Evolutionary conservation across 164 flowering plant species (phyloP).

Genomic region (Cinnamomum micranthum): DNA sequence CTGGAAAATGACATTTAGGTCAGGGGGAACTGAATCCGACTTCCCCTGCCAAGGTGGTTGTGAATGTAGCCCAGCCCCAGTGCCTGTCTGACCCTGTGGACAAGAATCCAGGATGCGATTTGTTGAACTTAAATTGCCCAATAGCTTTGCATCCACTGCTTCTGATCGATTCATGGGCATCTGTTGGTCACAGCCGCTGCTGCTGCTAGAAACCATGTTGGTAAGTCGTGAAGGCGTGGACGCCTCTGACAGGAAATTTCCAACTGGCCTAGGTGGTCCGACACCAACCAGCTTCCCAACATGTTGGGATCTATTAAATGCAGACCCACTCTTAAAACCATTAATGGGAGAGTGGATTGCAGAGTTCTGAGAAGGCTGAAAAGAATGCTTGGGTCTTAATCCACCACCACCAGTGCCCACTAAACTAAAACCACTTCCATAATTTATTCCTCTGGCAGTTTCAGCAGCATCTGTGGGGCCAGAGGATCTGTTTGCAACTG

Average conservation of each 20-base stretch:
- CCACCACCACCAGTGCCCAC: slow-evolving; percentile 9
- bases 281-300: slow-evolving; percentile 13
- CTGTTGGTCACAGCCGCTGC: slow-evolving; percentile 7
- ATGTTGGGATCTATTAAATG: slow-evolving; percentile 18
- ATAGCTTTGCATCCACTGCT: slow-evolving; percentile 11
- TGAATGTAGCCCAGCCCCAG: slow-evolving; percentile 17
- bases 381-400: slow-evolving; percentile 14
- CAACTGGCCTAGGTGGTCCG: slow-evolving; percentile 11
- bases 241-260: slow-evolving; percentile 13
- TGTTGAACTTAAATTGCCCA: slow-evolving; percentile 17
- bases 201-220: slow-evolving; percentile 25
- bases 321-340: slow-evolving; percentile 20
- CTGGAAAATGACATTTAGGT: slow-evolving; percentile 51
- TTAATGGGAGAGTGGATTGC: slow-evolving; percentile 18
- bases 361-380: slow-evolving; percentile 28
- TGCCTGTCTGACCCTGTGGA: slow-evolving; percentile 7
- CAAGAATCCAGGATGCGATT: slow-evolving; percentile 16
- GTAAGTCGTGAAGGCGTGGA: slow-evolving; percentile 20
- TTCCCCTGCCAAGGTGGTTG: slow-evolving; percentile 25
- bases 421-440: slow-evolving; percentile 21
- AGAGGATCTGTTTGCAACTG: slow-evolving; percentile 13
- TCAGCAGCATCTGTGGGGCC: slow-evolving; percentile 19
- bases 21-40: slow-evolving; percentile 43
- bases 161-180: slow-evolving; percentile 7
- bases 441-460: slow-evolving; percentile 17